Evolutionary conservation across 768 basidiomycete species (phyloP).

Genomic region (Suillus decipiens): DNA sequence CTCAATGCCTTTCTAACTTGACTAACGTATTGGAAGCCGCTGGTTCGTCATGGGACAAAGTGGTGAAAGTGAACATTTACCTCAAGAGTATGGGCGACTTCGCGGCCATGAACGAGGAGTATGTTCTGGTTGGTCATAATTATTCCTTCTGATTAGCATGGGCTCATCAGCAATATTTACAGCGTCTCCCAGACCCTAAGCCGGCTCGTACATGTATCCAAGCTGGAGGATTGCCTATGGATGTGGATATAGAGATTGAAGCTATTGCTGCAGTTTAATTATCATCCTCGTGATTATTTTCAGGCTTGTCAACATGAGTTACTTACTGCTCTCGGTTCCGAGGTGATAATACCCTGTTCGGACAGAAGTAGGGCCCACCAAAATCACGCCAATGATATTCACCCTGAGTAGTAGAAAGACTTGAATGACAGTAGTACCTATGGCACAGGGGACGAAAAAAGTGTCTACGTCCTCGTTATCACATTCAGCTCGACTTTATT

Average conservation of each 20-base stretch:
- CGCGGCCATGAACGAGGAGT: constrained; percentile 55
- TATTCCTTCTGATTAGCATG: not conserved
- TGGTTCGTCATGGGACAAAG: constrained; percentile 62
- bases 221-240: constrained; percentile 64
- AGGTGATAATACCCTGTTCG: not conserved
- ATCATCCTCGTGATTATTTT: not conserved
- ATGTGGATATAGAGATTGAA: constrained; percentile 76
- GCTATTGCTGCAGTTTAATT: constrained; percentile 49
- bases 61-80: constrained; percentile 59
- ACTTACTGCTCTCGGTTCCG: not conserved
- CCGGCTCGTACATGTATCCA: constrained; percentile 79
- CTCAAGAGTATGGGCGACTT: constrained; percentile 63
- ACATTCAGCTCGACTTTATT: not conserved
- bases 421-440: not conserved
- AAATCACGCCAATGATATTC: not conserved
- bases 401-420: not conserved
- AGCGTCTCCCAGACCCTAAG: constrained; percentile 57
- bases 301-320: not conserved
- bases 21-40: constrained; percentile 53
- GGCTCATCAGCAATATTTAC: constrained; percentile 8
- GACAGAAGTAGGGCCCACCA: not conserved
- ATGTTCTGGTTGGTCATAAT: constrained; percentile 44
- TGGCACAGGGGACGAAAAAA: not conserved
- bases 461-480: not conserved
- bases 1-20: constrained; percentile 58